Evolutionary conservation across 306 rosid genomes (phyloP).

Genomic region (Trifolium subterraneum): DNA sequence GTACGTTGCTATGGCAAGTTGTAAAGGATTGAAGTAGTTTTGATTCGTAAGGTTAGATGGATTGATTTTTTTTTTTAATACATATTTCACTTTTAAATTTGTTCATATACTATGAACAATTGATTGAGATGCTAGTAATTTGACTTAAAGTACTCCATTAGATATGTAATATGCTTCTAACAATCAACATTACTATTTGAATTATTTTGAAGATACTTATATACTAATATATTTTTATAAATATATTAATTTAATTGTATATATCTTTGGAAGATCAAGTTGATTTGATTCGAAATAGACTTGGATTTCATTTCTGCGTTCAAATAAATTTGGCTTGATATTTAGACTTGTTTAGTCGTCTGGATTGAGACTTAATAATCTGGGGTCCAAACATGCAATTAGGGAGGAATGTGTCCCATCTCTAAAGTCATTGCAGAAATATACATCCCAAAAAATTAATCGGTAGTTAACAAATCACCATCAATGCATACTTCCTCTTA

Average conservation of each 20-base stretch:
- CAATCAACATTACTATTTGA: not conserved
- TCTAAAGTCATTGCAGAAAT: too few relatives aligned
- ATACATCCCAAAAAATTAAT: too few relatives aligned
- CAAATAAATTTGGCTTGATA: not conserved
- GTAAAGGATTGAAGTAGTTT: too few relatives aligned
- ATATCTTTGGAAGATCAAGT: not conserved
- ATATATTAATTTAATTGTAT: not conserved
- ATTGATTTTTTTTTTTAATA: too few relatives aligned
- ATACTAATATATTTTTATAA: not conserved
- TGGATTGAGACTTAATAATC: not conserved
- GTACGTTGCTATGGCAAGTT: too few relatives aligned
- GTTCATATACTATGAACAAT: too few relatives aligned
- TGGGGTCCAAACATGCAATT: too few relatives aligned
- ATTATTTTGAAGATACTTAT: conserved; percentile 1
- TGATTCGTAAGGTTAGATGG: too few relatives aligned
- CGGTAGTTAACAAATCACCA: conserved; percentile 64
- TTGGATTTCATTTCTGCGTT: not conserved
- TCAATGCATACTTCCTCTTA: conserved; percentile 55
- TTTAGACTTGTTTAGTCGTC: not conserved
- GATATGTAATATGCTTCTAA: not conserved
- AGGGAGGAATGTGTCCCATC: too few relatives aligned
- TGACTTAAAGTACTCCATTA: too few relatives aligned
- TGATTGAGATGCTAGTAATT: too few relatives aligned
- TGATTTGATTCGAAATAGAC: not conserved
- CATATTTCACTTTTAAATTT: too few relatives aligned